Evolutionary conservation across 2,329 filamentous ascomycete species (phyloP).

Genomic region (Trichoderma semiorbis): DNA sequence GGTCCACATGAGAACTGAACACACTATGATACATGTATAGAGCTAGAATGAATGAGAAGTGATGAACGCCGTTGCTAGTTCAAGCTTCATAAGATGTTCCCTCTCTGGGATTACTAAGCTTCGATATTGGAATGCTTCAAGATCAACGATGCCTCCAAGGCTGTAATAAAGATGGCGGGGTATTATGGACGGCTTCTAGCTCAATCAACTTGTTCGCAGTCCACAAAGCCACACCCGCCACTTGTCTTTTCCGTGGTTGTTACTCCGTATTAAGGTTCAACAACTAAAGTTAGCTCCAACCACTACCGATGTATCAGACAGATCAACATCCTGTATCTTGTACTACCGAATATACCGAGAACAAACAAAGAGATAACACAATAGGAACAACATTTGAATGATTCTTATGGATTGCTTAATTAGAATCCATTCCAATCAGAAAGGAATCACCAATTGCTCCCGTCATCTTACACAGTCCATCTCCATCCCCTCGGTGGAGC

Average conservation of each 20-base stretch:
- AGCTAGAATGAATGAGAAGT: too few relatives aligned
- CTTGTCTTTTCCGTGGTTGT: neutral
- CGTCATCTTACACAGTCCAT: neutral
- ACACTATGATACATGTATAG: too few relatives aligned
- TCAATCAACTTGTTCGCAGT: neutral
- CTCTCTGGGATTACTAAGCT: neutral
- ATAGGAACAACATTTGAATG: neutral
- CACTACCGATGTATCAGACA: neutral
- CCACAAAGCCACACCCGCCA: neutral
- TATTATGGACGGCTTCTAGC: neutral
- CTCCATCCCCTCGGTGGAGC: neutral
- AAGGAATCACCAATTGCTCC: neutral
- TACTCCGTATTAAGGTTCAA: neutral
- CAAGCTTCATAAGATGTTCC: too few relatives aligned
- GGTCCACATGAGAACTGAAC: too few relatives aligned
- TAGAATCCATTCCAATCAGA: rapidly evolving
- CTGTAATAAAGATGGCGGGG: neutral
- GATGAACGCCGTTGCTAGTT: too few relatives aligned
- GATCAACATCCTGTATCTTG: neutral
- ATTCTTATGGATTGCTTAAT: neutral
- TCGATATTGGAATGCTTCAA: neutral
- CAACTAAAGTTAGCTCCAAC: neutral
- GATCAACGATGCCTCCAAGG: neutral
- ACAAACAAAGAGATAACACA: neutral
- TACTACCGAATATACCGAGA: neutral